These are phyloP conservation scores for Styphnolobium japonicum DNA, from an alignment of 306 rosid species.

Conservation along the genomic window DNA sequence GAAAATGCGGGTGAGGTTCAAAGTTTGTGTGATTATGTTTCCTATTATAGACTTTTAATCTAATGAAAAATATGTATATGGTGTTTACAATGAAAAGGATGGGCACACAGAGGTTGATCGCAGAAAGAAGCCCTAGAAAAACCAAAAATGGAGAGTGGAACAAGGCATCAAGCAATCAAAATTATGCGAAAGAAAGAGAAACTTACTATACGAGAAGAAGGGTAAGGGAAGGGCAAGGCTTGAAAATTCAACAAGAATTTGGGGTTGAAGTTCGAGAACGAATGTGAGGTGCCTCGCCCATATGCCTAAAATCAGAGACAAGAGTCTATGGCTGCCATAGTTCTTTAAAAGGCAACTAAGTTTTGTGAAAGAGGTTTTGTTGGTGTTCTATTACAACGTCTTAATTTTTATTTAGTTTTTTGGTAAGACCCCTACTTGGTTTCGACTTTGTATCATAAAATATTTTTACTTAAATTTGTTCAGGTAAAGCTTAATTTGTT, in stretches of 20 bases:
- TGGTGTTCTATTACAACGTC: too few relatives aligned
- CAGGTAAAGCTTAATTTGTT: too few relatives aligned
- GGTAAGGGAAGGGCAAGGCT: background rate
- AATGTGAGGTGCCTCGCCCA: conserved; percentile 13
- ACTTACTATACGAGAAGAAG: conserved; percentile 12
- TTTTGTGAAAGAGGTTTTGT: too few relatives aligned
- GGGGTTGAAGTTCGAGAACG: background rate
- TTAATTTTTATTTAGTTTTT: too few relatives aligned
- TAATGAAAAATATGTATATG: background rate
- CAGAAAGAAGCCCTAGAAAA: conserved; percentile 9
- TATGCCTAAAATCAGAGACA: conserved; percentile 6
- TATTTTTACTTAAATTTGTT: too few relatives aligned
- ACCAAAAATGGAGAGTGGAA: conserved; percentile 12
- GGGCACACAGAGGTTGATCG: background rate
- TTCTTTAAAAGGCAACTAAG: background rate
- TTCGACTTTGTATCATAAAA: too few relatives aligned
- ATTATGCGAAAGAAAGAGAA: background rate
- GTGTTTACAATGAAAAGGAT: background rate
- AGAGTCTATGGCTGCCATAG: background rate
- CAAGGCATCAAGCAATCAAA: background rate
- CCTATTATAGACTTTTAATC: background rate
- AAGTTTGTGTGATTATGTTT: background rate
- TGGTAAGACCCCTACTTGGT: too few relatives aligned
- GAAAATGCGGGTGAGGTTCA: conserved; percentile 12
- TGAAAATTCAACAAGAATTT: conserved; percentile 22